These are phyloP conservation scores for Apiospora marii DNA, from an alignment of 2,329 filamentous ascomycete genomes.

Conservation along the genomic window DNA sequence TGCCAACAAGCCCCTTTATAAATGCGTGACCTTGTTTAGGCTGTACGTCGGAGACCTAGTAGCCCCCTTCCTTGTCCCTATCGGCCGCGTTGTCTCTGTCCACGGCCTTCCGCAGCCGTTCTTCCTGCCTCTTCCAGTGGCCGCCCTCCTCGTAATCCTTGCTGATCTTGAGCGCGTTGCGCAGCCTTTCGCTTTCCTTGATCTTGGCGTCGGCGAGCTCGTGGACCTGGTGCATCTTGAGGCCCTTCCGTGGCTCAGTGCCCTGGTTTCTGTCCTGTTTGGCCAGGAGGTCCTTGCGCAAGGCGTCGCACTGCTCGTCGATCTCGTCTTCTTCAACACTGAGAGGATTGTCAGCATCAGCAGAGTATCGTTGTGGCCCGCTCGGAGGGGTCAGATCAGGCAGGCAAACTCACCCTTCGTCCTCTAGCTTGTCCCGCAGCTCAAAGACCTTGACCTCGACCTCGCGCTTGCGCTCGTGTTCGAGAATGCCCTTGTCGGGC, in stretches of 20 bases:
- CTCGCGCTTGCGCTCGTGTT: conserved; percentile 90
- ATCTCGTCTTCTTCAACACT: conserved; percentile 91
- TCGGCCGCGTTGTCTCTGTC: conserved; percentile 45
- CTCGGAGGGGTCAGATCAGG: not conserved
- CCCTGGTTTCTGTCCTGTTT: conserved; percentile 50
- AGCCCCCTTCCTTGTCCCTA: conserved; percentile 19
- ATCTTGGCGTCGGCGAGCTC: conserved; percentile 97
- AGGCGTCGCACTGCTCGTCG: conserved; percentile 73
- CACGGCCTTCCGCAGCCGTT: conserved; percentile 60
- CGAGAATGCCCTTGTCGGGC: conserved; percentile 90
- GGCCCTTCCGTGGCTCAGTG: conserved; percentile 57
- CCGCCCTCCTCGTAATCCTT: conserved; percentile 85
- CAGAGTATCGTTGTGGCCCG: not conserved
- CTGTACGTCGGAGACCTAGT: not conserved
- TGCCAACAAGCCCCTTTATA: not conserved
- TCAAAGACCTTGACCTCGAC: conserved; percentile 95
- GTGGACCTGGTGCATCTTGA: conserved; percentile 95
- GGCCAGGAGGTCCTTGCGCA: conserved; percentile 69
- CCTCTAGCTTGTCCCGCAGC: conserved; percentile 88
- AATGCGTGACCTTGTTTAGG: not conserved
- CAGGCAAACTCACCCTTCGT: conserved; percentile 70
- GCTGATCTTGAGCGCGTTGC: conserved; percentile 86
- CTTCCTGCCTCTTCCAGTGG: conserved; percentile 86
- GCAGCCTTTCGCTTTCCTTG: conserved; percentile 87
- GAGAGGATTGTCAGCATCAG: conserved; percentile 29